Percentiles rank a stretch among this genome's conserved stretches.
phyloP scores from a whole-genome alignment of 192 early-diverging fungal genomes.

The Allomyces macrogynus region DNA sequence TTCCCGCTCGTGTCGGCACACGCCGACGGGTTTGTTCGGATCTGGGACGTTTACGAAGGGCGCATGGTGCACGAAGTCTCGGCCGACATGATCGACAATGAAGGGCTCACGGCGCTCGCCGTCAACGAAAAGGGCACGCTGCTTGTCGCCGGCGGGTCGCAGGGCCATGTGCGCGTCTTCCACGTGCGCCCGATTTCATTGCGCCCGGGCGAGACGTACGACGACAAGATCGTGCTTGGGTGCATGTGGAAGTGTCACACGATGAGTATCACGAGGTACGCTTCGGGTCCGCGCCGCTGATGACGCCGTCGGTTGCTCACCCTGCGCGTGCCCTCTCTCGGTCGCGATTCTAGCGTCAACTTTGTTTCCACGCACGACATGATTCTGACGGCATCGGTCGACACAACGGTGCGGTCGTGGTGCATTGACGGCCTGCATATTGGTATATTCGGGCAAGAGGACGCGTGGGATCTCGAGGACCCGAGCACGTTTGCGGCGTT shows the following conservation, averaged over 20 bases:
- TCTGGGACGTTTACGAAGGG: constrained; percentile 31
- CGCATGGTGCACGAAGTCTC: constrained; percentile 24
- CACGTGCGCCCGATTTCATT: constrained; percentile 1
- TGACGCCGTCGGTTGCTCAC: too few species aligned
- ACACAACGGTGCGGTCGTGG: constrained; percentile 1
- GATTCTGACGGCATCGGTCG: not conserved
- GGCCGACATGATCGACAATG: constrained; percentile 13
- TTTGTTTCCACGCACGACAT: not conserved
- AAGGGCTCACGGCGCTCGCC: constrained; percentile 26
- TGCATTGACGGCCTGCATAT: constrained; percentile 2
- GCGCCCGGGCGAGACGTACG: not conserved
- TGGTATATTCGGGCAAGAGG: constrained; percentile 6
- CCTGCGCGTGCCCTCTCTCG: too few species aligned
- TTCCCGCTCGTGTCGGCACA: constrained; percentile 7
- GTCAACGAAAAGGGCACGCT: constrained; percentile 16
- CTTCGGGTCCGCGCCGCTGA: too few species aligned
- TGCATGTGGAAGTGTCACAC: too few species aligned
- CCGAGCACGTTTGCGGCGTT: constrained; percentile 2
- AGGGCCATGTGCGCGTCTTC: constrained; percentile 21
- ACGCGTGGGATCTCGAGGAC: constrained; percentile 7
- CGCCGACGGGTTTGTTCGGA: constrained; percentile 25
- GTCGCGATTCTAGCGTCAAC: not conserved
- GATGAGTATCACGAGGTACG: too few species aligned
- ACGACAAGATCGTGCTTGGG: not conserved
- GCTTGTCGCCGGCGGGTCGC: constrained; percentile 23